phyloP scores from a whole-genome alignment of 805 yeast genomes.

The Kluyveromyces dobzhanskii region DNA sequence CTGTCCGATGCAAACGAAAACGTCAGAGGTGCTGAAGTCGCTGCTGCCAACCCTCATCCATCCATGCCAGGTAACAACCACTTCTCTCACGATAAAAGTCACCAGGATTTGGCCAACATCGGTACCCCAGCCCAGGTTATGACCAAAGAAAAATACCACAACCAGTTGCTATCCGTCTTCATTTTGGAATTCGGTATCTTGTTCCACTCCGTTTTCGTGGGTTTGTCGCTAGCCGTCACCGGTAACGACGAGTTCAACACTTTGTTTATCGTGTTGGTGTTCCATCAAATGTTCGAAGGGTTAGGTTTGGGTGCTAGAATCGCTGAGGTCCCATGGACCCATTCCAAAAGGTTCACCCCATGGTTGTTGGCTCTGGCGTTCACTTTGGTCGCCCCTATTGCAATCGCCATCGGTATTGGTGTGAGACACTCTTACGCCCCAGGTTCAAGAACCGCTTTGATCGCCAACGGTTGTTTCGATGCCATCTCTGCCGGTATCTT shows the following conservation, averaged over 20 bases:
- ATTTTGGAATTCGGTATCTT: conserved; percentile 72
- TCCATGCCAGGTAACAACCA: conserved; percentile 30
- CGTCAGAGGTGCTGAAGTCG: background rate
- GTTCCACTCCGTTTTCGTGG: conserved; percentile 78
- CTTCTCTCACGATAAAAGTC: conserved; percentile 36
- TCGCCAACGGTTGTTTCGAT: conserved; percentile 67
- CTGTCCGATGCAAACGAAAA: background rate
- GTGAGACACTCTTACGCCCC: conserved; percentile 57
- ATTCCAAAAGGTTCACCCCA: conserved; percentile 40
- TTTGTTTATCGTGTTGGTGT: conserved; percentile 58
- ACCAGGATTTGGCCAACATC: conserved; percentile 35
- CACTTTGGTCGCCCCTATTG: conserved; percentile 59
- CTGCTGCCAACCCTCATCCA: background rate
- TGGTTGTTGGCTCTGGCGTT: conserved; percentile 47
- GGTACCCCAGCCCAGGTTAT: conserved; percentile 9
- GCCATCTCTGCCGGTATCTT: conserved; percentile 72
- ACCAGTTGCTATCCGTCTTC: conserved; percentile 46
- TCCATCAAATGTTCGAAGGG: conserved; percentile 82
- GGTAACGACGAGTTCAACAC: conserved; percentile 63
- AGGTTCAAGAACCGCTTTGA: conserved; percentile 47
- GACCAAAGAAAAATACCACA: conserved; percentile 40
- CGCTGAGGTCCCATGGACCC: conserved; percentile 49
- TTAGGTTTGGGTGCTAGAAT: conserved; percentile 76
- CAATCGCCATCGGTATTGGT: conserved; percentile 73
- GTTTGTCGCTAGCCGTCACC: conserved; percentile 67